phyloP scores from a whole-genome alignment of 2,329 filamentous ascomycete species.

The Colletotrichum chrysophilum region DNA sequence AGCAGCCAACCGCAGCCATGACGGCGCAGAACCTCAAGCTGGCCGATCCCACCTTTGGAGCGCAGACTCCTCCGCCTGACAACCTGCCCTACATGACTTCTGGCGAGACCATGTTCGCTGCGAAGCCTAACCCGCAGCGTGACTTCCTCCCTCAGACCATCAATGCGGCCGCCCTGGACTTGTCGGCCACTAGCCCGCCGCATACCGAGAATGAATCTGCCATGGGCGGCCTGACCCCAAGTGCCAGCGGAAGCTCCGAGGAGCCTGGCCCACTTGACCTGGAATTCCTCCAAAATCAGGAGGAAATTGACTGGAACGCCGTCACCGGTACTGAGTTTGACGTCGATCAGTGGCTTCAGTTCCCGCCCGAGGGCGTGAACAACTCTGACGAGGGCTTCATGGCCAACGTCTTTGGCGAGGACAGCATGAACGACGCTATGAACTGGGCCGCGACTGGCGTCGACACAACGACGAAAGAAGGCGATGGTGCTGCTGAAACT shows the following conservation, averaged over 20 bases:
- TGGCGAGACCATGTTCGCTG: constrained; percentile 40
- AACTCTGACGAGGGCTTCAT: constrained; percentile 42
- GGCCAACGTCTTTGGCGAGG: constrained; percentile 33
- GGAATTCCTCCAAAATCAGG: constrained; percentile 51
- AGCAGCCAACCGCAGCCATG: constrained; percentile 36
- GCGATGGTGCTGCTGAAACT: constrained; percentile 2
- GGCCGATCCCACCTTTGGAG: constrained; percentile 39
- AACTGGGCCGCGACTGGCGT: constrained; percentile 19
- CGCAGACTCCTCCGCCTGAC: constrained; percentile 61
- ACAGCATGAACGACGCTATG: constrained; percentile 25
- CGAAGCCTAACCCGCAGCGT: constrained; percentile 15
- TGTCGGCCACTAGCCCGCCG: constrained; percentile 46
- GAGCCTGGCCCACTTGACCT: constrained; percentile 46
- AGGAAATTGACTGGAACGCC: constrained; percentile 60
- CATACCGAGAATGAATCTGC: constrained; percentile 46
- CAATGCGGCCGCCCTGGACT: constrained; percentile 39
- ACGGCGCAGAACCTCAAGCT: constrained; percentile 33
- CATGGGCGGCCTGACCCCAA: constrained; percentile 46
- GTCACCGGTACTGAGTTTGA: constrained; percentile 59
- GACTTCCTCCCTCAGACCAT: constrained; percentile 39
- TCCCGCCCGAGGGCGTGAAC: constrained; percentile 54
- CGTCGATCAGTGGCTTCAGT: constrained; percentile 65
- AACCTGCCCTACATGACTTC: constrained; percentile 48
- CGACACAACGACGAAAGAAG: background rate
- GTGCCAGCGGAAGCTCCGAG: constrained; percentile 49